Evolutionary conservation across 2,329 filamentous ascomycete genomes (phyloP).

Genomic region (Arthrinium phaeospermum): DNA sequence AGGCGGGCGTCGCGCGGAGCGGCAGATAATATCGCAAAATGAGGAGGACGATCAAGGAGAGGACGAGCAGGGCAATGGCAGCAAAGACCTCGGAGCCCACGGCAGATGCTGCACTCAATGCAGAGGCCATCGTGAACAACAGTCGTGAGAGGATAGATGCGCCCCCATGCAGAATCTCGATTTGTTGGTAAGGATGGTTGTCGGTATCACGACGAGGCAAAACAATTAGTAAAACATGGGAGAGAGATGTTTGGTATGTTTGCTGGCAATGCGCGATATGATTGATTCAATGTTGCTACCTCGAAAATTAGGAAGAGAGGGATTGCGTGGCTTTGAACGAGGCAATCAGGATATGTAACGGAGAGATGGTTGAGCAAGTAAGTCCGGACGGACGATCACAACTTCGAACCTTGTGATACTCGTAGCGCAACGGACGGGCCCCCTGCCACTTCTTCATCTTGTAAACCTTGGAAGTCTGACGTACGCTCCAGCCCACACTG

Average conservation of each 20-base stretch:
- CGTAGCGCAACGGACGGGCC: constrained; percentile 14
- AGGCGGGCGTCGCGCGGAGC: constrained; percentile 86
- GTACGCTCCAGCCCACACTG: background rate
- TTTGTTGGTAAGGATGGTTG: background rate
- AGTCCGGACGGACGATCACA: background rate
- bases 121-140: constrained; percentile 55
- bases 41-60: constrained; percentile 79
- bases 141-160: constrained; percentile 35
- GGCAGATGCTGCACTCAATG: constrained; percentile 61
- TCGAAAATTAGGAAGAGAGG: background rate
- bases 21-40: constrained; percentile 90
- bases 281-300: too few species aligned
- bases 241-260: background rate
- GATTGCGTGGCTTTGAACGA: background rate
- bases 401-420: constrained; percentile 9
- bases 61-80: constrained; percentile 71
- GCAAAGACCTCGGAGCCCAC: constrained; percentile 83
- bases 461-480: constrained; percentile 9
- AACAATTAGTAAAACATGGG: background rate
- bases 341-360: background rate
- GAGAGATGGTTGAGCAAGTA: constrained; percentile 8
- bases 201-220: background rate
- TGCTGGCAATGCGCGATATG: background rate
- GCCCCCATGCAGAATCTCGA: background rate
- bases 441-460: constrained; percentile 1